Conservation (phyloP, 1,284 basidiomycete genomes). For the Ganoderma resinaceum region DNA sequence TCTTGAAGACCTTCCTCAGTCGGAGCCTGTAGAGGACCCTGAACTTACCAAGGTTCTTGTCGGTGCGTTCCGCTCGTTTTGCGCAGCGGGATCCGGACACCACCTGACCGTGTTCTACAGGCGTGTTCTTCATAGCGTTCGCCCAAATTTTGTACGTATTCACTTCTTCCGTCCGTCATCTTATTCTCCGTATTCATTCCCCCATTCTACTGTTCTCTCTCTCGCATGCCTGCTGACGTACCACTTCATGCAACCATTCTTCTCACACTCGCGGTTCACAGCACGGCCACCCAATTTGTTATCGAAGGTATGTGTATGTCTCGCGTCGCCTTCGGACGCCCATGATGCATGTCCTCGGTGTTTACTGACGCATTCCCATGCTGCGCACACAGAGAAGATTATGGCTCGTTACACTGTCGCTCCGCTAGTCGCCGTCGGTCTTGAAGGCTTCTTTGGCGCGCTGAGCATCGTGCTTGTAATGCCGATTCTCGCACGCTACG, state of each 20-base stretch:
- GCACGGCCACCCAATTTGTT: constrained; percentile 91
- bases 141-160: constrained; percentile 93
- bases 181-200: neutral
- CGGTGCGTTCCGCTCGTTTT: constrained; percentile 48
- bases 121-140: constrained; percentile 92
- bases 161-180: neutral
- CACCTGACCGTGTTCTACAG: constrained; percentile 43
- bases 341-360: constrained; percentile 1
- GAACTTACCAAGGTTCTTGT: constrained; percentile 72
- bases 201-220: neutral
- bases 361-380: constrained; percentile 15
- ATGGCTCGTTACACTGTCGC: constrained; percentile 88
- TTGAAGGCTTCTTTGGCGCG: constrained; percentile 93
- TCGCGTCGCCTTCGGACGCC: neutral
- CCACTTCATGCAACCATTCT: constrained; percentile 15
- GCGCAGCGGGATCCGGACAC: constrained; percentile 15
- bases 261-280: constrained; percentile 39
- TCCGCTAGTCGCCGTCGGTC: constrained; percentile 94
- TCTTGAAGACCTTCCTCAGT: constrained; percentile 33
- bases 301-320: constrained; percentile 87
- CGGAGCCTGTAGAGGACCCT: constrained; percentile 57
- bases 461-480: constrained; percentile 78
- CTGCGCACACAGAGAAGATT: constrained; percentile 72
- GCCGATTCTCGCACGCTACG: constrained; percentile 61
- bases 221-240: constrained; percentile 24